phyloP scores from a whole-genome alignment of 306 rosid species.

The Hylodesmum podocarpum region DNA sequence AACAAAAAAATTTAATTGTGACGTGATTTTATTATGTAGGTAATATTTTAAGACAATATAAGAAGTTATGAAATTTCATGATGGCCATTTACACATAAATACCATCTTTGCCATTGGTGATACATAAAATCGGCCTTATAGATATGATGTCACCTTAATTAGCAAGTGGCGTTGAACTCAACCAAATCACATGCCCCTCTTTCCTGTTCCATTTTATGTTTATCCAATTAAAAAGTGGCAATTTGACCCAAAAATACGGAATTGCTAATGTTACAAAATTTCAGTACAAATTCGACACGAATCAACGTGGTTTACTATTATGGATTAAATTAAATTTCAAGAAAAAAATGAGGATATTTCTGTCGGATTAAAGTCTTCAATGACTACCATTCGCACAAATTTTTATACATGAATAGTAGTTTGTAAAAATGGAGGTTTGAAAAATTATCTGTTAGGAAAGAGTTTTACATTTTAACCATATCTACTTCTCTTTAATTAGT shows the following conservation, averaged over 20 bases:
- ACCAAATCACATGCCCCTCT: background rate
- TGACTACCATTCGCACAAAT: background rate
- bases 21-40: background rate
- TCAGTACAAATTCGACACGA: background rate
- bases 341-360: too few species aligned
- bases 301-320: background rate
- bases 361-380: background rate
- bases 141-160: background rate
- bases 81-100: background rate
- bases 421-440: too few species aligned
- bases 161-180: background rate
- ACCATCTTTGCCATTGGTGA: background rate
- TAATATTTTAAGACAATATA: background rate
- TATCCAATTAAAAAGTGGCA: background rate
- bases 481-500: background rate
- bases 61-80: background rate
- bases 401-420: too few species aligned
- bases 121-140: background rate
- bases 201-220: background rate
- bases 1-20: too few species aligned
- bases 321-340: too few species aligned
- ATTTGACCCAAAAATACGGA: background rate
- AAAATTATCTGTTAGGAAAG: background rate
- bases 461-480: background rate
- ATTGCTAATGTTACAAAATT: background rate